Evolutionary conservation across 2,329 filamentous ascomycete species (phyloP).

Genomic region (Cercospora zeae-maydis): DNA sequence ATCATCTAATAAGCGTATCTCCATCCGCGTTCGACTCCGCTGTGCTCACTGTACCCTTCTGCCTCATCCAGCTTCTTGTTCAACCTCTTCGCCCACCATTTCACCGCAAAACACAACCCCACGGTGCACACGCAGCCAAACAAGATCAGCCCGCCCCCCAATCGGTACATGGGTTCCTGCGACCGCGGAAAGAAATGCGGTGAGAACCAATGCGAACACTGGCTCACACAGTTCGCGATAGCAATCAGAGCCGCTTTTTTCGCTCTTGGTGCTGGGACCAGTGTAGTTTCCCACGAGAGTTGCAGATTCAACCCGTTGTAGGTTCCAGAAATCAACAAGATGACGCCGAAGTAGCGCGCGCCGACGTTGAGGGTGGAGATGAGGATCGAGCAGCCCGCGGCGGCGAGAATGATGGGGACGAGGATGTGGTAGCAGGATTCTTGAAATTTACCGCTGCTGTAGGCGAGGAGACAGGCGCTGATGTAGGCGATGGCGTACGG

Average conservation of each 20-base stretch:
- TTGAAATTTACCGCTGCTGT: conserved; percentile 31
- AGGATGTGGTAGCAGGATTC: conserved; percentile 25
- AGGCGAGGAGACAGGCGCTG: conserved; percentile 29
- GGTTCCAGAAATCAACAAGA: conserved; percentile 37
- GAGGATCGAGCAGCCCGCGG: conserved; percentile 29
- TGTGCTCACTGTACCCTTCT: conserved; percentile 29
- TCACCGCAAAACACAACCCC: conserved; percentile 22
- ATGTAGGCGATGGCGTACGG: conserved; percentile 38
- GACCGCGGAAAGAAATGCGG: conserved; percentile 38
- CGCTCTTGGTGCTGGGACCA: conserved; percentile 41
- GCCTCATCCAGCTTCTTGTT: conserved; percentile 33
- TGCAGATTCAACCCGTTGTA: conserved; percentile 30
- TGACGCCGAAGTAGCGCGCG: conserved; percentile 33
- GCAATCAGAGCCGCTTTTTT: conserved; percentile 45
- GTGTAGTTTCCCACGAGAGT: not conserved
- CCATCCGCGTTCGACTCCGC: conserved; percentile 33
- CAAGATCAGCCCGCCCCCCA: not conserved
- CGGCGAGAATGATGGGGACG: conserved; percentile 26
- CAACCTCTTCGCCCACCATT: conserved; percentile 29
- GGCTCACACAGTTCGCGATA: conserved; percentile 43
- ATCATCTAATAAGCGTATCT: conserved; percentile 24
- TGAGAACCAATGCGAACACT: conserved; percentile 43
- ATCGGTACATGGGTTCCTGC: not conserved
- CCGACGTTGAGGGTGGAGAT: conserved; percentile 34
- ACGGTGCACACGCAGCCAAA: not conserved